Evolutionary conservation across 495 filamentous ascomycete species (phyloP).

Genomic region (Halenospora varia): DNA sequence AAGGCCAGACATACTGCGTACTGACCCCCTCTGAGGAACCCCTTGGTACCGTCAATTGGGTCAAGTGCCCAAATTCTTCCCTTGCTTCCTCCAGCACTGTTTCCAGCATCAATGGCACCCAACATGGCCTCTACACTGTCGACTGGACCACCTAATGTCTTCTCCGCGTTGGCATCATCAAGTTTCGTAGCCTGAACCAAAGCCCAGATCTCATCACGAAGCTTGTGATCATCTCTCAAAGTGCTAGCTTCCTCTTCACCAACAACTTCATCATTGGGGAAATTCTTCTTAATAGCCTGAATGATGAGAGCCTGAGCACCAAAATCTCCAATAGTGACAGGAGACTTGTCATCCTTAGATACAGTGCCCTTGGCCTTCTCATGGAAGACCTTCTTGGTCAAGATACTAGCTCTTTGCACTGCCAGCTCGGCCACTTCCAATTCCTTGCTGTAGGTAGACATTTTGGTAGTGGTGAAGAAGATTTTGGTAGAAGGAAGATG

Average conservation of each 20-base stretch:
- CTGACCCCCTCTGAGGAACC: constrained; percentile 94
- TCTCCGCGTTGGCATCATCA: constrained; percentile 59
- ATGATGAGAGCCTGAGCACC: constrained; percentile 97
- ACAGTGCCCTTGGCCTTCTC: constrained; percentile 89
- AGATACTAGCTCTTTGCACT: constrained; percentile 80
- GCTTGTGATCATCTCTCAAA: constrained; percentile 60
- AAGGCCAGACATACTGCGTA: constrained; percentile 93
- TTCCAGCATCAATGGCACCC: constrained; percentile 77
- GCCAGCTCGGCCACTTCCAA: constrained; percentile 84
- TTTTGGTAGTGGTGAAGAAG: constrained; percentile 19
- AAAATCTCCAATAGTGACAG: constrained; percentile 96
- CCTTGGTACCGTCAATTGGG: constrained; percentile 96
- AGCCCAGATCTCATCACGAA: constrained; percentile 76
- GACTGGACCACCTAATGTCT: constrained; percentile 67
- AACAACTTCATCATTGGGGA: constrained; percentile 87
- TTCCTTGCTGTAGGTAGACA: constrained; percentile 68
- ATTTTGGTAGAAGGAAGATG: constrained; percentile 14
- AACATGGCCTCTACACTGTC: constrained; percentile 72
- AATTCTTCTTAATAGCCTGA: constrained; percentile 78
- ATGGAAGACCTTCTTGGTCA: constrained; percentile 92
- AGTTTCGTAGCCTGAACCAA: constrained; percentile 69
- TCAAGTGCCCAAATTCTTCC: constrained; percentile 96
- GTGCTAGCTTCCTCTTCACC: constrained; percentile 88
- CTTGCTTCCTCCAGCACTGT: constrained; percentile 69
- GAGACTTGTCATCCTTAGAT: constrained; percentile 90